Base-by-base conservation (phyloP, 441 rosid genomes). In the Croton setiger region DNA sequence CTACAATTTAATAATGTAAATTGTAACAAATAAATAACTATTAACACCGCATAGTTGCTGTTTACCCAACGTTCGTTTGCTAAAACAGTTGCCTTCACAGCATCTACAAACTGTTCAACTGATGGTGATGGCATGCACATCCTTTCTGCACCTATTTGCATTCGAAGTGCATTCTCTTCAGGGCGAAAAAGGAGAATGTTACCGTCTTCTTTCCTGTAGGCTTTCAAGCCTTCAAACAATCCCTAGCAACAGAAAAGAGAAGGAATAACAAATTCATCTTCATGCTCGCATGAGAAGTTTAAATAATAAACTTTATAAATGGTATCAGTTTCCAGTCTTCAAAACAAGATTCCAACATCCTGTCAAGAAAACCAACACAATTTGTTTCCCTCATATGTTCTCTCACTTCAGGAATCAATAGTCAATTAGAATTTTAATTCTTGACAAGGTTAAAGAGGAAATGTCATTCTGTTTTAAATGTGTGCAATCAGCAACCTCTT, bases 111-210 rank as follows among this genome's bases (percentile, higher is more conserved):
- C 74, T 83, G 84, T 33, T 83, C 81, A 3, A 75, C 58, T 3
- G 84, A 71, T 13, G 87, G 88, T n/a, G 81, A 76, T 58, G 82
- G 85, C 89, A 87, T 85, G 77, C 86, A 85, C 72, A 83, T 74
- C 68, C 84, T 78, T 53, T 87, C 76, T 3, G 86, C 92, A 76
- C 92, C 87, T 44, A 63, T 67, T 72, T 58, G 72, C 85, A 87
- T 78, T 36, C 87, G 74, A 60, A 70, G 21, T 21, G 76, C 84
- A 60, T 83, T 80, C 73, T 80, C 82, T 64, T 84, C 82, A 2
- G 86, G 87, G 60, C 80, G 85, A 67, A 87, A 85, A 21, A 85
- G 76, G 15, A 84, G 70, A 66, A 86, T 62, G 44, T 43, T 75
- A 17, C 83, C 85, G 48, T 81, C 82, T 60, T 72, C 78, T 65